These are phyloP conservation scores for Ophiocordyceps polyrhachis-furcata DNA, from an alignment of 2,329 filamentous ascomycete species.

Conservation along the genomic window DNA sequence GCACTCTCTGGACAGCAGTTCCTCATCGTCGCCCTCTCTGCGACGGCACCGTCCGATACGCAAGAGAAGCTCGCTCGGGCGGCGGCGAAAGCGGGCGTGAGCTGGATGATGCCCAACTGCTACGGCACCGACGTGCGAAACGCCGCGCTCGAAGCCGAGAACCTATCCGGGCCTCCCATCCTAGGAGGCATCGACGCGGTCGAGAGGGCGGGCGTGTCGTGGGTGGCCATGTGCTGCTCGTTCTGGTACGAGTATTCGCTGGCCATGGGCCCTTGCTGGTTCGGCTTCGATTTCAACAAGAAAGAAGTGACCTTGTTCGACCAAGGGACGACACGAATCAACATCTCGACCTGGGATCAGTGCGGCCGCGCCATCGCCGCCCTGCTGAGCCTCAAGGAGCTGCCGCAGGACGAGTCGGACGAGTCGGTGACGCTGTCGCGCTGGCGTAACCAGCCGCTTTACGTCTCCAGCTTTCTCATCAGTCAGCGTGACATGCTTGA, in stretches of 20 bases:
- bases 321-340: constrained; percentile 36
- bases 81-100: constrained; percentile 29
- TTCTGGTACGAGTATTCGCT: constrained; percentile 39
- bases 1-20: constrained; percentile 36
- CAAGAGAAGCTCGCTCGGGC: constrained; percentile 27
- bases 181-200: constrained; percentile 16
- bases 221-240: constrained; percentile 31
- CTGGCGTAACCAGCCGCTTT: constrained; percentile 27
- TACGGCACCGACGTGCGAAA: constrained; percentile 16
- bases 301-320: constrained; percentile 28
- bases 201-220: constrained; percentile 19
- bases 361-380: constrained; percentile 34
- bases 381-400: constrained; percentile 24
- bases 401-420: constrained; percentile 21
- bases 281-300: constrained; percentile 30
- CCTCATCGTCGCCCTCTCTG: constrained; percentile 31
- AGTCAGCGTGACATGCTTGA: constrained; percentile 48
- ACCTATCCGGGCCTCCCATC: constrained; percentile 7
- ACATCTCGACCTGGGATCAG: constrained; percentile 40
- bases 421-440: constrained; percentile 17
- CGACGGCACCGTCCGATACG: constrained; percentile 19
- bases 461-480: constrained; percentile 35
- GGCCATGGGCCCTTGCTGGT: constrained; percentile 17
- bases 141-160: constrained; percentile 12
- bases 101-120: constrained; percentile 32